Conservation (phyloP, 73 alveolate species). For the Paramecium sonneborni region DNA sequence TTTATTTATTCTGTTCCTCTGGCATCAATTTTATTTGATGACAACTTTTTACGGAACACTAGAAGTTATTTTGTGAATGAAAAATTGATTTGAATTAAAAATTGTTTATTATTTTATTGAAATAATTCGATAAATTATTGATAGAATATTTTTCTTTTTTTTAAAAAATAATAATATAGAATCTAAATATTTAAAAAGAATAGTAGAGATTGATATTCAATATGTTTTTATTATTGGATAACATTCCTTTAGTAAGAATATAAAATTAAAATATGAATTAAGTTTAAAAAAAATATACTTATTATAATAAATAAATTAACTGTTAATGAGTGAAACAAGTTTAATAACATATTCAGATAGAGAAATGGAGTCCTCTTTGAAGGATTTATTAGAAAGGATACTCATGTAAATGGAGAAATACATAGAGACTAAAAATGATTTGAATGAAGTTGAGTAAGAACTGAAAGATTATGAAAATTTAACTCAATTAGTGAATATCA, state of each 20-base stretch:
- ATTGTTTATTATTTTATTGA: not conserved
- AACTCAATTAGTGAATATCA: not conserved
- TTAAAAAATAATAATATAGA: no score
- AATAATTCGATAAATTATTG: no score
- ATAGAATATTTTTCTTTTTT: no score
- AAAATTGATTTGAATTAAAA: not conserved
- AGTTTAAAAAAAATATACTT: not conserved
- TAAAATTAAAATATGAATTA: no score
- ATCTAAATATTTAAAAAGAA: no score
- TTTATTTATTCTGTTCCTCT: not conserved
- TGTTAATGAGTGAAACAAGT: constrained; percentile 41
- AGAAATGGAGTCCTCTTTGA: constrained; percentile 4
- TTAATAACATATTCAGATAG: not conserved
- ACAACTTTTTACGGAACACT: not conserved
- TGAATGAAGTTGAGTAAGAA: constrained; percentile 6
- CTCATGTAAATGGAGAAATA: not conserved
- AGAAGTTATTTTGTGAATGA: not conserved
- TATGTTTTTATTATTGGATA: no score
- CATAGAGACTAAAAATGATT: constrained; percentile 44
- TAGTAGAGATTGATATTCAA: no score
- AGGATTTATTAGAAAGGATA: constrained; percentile 50
- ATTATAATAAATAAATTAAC: constrained; percentile 15
- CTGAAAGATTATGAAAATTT: constrained; percentile 56
- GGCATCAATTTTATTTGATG: not conserved
- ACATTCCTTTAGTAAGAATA: no score